Conservation (phyloP, 805 yeast genomes). For the Clavispora fructus region DNA sequence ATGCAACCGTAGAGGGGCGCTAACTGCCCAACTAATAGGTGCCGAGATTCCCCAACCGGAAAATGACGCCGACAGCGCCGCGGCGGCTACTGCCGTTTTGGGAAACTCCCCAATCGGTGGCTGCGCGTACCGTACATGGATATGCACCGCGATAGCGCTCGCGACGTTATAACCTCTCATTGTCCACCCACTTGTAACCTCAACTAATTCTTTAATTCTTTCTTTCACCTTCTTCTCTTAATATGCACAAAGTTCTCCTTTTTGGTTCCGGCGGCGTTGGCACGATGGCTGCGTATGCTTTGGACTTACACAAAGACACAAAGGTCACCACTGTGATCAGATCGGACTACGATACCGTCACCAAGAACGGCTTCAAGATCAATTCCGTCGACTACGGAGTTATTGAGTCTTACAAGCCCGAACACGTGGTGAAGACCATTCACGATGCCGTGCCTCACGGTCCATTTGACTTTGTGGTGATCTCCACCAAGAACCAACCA, state of each 20-base stretch:
- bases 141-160: not conserved
- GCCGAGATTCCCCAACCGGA: not conserved
- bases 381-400: constrained; percentile 61
- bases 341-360: constrained; percentile 54
- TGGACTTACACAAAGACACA: constrained; percentile 43
- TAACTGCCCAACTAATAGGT: not conserved
- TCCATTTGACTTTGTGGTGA: constrained; percentile 52
- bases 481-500: constrained; percentile 63
- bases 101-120: not conserved
- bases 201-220: not conserved
- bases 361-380: constrained; percentile 50
- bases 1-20: not conserved
- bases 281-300: constrained; percentile 63
- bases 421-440: constrained; percentile 37
- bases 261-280: constrained; percentile 90
- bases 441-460: constrained; percentile 36
- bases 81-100: not conserved
- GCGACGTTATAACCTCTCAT: not conserved
- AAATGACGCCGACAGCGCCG: not conserved
- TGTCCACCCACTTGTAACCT: not conserved
- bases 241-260: constrained; percentile 41
- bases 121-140: not conserved
- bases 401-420: constrained; percentile 51
- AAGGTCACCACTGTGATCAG: constrained; percentile 60
- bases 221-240: not conserved